These are phyloP conservation scores for Pichia sporocuriosa DNA, from an alignment of 805 yeast genomes.

Conservation along the genomic window DNA sequence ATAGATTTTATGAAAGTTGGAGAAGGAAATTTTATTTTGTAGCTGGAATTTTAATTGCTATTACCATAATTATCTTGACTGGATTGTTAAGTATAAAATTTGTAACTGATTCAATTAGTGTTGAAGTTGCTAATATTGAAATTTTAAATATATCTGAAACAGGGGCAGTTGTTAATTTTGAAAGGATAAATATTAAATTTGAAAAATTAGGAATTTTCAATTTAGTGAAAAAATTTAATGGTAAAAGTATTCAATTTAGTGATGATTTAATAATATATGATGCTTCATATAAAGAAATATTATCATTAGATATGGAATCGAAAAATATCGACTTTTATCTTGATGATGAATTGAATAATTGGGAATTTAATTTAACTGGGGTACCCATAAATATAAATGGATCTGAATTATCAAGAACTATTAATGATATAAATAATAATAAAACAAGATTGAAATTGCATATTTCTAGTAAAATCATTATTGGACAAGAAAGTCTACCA, in stretches of 20 bases:
- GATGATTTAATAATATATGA: neutral
- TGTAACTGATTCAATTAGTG: neutral
- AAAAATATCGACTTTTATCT: neutral
- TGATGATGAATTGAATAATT: neutral
- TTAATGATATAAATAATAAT: neutral
- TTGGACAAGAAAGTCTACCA: neutral
- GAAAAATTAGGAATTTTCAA: neutral
- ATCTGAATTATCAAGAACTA: neutral
- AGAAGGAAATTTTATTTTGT: neutral
- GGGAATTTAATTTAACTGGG: neutral
- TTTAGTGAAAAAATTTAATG: slow-evolving; percentile 1
- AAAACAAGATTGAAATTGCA: neutral
- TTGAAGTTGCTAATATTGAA: neutral
- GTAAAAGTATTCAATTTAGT: neutral
- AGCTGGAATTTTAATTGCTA: neutral
- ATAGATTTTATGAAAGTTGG: neutral
- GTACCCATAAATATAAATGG: neutral
- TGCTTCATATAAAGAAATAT: neutral
- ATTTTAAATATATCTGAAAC: neutral
- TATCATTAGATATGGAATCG: neutral
- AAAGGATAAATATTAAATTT: neutral
- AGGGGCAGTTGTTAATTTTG: neutral
- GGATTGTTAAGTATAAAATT: neutral
- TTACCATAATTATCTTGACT: neutral
- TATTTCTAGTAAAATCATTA: neutral